These are phyloP conservation scores for Luzula sylvatica DNA, from an alignment of 176 grass and related monocot genomes.

Conservation along the genomic window DNA sequence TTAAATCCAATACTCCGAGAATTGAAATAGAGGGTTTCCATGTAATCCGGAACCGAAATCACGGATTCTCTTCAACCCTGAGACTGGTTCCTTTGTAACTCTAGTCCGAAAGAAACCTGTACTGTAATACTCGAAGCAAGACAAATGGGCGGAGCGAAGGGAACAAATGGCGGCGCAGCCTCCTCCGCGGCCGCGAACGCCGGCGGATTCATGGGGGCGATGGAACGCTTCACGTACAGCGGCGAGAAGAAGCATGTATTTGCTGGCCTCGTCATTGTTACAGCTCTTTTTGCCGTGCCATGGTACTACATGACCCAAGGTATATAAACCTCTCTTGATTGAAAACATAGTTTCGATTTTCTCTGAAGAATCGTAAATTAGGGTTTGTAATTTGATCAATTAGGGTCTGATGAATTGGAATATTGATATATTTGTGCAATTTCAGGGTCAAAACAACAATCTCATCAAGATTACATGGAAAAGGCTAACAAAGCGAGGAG, in stretches of 20 bases:
- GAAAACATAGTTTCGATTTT: too few relatives aligned
- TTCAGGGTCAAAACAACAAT: slow-evolving; percentile 71
- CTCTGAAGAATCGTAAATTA: too few relatives aligned
- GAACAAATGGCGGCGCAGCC: slow-evolving; percentile 15
- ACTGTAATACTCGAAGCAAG: neutral
- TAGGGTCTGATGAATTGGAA: neutral
- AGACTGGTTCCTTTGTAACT: too few relatives aligned
- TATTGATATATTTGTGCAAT: neutral
- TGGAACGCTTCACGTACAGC: slow-evolving; percentile 76
- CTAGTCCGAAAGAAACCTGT: too few relatives aligned
- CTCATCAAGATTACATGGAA: slow-evolving; percentile 96
- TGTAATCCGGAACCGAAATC: too few relatives aligned
- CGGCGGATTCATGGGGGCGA: slow-evolving; percentile 35
- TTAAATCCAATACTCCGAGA: too few relatives aligned
- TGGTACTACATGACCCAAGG: slow-evolving; percentile 82
- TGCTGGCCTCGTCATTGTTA: slow-evolving; percentile 63
- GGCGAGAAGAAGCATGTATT: slow-evolving; percentile 92
- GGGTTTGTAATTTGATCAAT: slow-evolving; percentile 2
- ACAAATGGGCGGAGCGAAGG: slow-evolving; percentile 29
- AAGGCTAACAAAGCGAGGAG: slow-evolving; percentile 69
- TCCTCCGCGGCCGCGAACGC: slow-evolving; percentile 18
- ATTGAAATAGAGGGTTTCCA: too few relatives aligned
- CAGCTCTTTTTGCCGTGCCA: slow-evolving; percentile 55
- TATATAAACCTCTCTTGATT: neutral
- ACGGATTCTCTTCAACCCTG: too few relatives aligned